A percentile compares a stretch with the other conserved stretches of the same genome.
Conservation (phyloP, 129 eudicot species). For the Escallonia herrerae region DNA sequence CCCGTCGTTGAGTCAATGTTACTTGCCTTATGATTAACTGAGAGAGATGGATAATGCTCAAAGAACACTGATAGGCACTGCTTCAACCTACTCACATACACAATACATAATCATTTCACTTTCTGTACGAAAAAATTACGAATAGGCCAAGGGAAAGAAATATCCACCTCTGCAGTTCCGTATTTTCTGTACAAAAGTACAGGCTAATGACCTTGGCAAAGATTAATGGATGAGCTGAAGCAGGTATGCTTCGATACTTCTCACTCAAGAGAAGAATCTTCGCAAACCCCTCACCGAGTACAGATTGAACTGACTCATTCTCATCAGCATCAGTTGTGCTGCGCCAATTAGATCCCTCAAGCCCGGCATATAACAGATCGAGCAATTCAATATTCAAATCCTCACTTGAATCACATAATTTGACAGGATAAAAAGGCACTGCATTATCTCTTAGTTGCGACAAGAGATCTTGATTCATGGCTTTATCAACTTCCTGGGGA, state of each 20-base stretch:
- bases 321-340: conserved; percentile 43
- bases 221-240: conserved; percentile 45
- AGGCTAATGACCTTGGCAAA: conserved; percentile 59
- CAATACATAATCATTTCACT: neutral
- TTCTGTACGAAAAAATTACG: conserved; percentile 1
- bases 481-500: conserved; percentile 71
- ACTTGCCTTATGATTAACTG: conserved; percentile 84
- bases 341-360: conserved; percentile 34
- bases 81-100: conserved; percentile 50
- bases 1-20: neutral
- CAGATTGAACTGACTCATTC: conserved; percentile 61
- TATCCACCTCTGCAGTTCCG: conserved; percentile 51
- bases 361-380: conserved; percentile 56
- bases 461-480: conserved; percentile 37
- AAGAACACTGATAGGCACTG: conserved; percentile 93
- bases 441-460: conserved; percentile 37
- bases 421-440: conserved; percentile 20
- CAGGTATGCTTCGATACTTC: conserved; percentile 47
- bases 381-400: conserved; percentile 48
- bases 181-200: conserved; percentile 51
- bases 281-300: conserved; percentile 92
- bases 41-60: conserved; percentile 89
- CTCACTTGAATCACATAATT: conserved; percentile 29
- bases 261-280: conserved; percentile 80
- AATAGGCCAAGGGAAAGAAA: neutral